A percentile compares a stretch with the other conserved stretches of the same genome.
These are phyloP conservation scores for Plasmodium inui DNA, from an alignment of 169 alveolate genomes.

Conservation along the genomic window DNA sequence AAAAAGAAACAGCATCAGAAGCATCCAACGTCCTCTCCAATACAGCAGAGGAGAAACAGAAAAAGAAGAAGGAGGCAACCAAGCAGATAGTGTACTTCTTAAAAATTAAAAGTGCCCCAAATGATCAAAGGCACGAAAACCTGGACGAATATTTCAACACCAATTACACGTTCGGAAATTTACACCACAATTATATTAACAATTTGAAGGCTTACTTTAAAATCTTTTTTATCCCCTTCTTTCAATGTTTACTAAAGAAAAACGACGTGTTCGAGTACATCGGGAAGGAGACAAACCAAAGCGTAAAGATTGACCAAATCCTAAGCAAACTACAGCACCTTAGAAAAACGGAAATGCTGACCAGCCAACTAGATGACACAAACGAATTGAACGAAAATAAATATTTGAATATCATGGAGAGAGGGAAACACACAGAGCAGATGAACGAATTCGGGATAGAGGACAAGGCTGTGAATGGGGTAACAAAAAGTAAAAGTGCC, in stretches of 20 bases:
- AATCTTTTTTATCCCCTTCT: slow-evolving; percentile 53
- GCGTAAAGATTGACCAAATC: slow-evolving; percentile 33
- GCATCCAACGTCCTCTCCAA: not conserved
- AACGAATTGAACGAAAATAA: slow-evolving; percentile 37
- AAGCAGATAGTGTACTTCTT: slow-evolving; percentile 33
- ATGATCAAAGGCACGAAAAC: slow-evolving; percentile 2
- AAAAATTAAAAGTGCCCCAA: slow-evolving; percentile 35
- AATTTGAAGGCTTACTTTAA: slow-evolving; percentile 65
- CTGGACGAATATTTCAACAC: slow-evolving; percentile 68
- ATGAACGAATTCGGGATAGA: not conserved
- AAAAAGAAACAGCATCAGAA: not conserved
- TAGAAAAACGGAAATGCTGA: slow-evolving; percentile 41
- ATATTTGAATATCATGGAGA: slow-evolving; percentile 57
- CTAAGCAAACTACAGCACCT: slow-evolving; percentile 32
- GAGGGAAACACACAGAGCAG: slow-evolving; percentile 2
- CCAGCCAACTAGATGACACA: not conserved
- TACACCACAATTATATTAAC: slow-evolving; percentile 65
- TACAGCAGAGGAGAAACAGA: not conserved
- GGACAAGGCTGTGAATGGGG: not conserved
- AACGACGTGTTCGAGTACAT: slow-evolving; percentile 30
- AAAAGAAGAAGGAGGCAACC: not conserved
- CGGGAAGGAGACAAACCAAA: slow-evolving; percentile 31
- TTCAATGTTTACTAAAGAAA: slow-evolving; percentile 61
- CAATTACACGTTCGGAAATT: slow-evolving; percentile 65
- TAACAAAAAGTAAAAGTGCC: not conserved